A percentile compares a stretch with the other conserved stretches of the same genome.
These are phyloP conservation scores for Tetrahymena borealis DNA, from an alignment of 73 alveolate genomes.

Conservation along the genomic window DNA sequence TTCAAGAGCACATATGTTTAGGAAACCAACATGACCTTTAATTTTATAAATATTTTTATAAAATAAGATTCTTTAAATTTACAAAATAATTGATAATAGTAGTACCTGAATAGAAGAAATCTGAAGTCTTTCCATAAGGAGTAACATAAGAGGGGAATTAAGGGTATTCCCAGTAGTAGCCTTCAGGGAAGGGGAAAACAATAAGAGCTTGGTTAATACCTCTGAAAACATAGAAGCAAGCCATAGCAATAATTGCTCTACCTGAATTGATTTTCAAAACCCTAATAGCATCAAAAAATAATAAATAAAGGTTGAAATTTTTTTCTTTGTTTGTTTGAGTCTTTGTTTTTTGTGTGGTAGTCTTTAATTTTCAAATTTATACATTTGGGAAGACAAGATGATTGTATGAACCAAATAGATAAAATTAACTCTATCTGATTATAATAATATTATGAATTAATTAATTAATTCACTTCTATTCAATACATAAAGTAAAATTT, in stretches of 20 bases:
- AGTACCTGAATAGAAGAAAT: constrained; percentile 33
- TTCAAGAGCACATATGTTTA: constrained; percentile 12
- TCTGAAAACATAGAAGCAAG: constrained; percentile 22
- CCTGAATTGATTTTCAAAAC: constrained; percentile 4
- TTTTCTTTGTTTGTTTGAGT: neutral
- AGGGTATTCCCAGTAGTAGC: constrained; percentile 38
- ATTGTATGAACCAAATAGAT: too few relatives aligned
- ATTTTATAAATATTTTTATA: neutral
- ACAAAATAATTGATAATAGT: neutral
- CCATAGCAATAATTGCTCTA: neutral
- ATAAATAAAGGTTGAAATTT: neutral
- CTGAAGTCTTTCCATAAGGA: constrained; percentile 30
- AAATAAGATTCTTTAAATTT: too few relatives aligned
- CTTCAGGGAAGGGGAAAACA: constrained; percentile 35
- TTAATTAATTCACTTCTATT: too few relatives aligned
- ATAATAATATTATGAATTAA: too few relatives aligned
- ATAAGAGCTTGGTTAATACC: constrained; percentile 24
- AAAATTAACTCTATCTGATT: too few relatives aligned
- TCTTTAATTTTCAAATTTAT: neutral
- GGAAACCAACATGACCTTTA: constrained; percentile 43
- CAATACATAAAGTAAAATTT: too few relatives aligned
- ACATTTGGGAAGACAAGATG: too few relatives aligned
- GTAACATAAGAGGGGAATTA: constrained; percentile 32
- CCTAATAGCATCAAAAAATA: constrained; percentile 4
- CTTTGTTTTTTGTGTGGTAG: too few relatives aligned